A percentile compares a stretch with the other conserved stretches of the same genome.
phyloP scores from a whole-genome alignment of 768 basidiomycete genomes.

The Phylloporus arenicola region DNA sequence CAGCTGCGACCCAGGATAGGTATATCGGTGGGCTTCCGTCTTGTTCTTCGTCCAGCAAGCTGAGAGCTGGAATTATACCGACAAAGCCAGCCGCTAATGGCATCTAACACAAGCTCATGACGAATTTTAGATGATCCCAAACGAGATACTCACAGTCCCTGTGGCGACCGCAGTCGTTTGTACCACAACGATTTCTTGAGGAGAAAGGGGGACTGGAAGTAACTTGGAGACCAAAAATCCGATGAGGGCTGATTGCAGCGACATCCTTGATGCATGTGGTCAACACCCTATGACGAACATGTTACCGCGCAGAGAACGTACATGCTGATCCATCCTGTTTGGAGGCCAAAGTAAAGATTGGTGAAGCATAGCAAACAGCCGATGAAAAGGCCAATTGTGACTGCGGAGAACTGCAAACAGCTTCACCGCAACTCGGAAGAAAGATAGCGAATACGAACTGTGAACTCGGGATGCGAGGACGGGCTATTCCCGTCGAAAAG shows the following conservation, averaged over 20 bases:
- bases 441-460: constrained; percentile 14
- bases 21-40: constrained; percentile 76
- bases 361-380: constrained; percentile 89
- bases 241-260: constrained; percentile 88
- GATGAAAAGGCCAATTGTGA: constrained; percentile 72
- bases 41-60: constrained; percentile 61
- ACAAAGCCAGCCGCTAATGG: constrained; percentile 85
- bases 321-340: constrained; percentile 91
- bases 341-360: constrained; percentile 82
- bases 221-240: constrained; percentile 82
- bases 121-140: not conserved
- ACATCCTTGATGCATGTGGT: constrained; percentile 65
- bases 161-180: constrained; percentile 97
- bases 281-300: not conserved
- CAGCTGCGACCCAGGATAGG: constrained; percentile 65
- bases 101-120: constrained; percentile 41
- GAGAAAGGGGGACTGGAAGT: constrained; percentile 67
- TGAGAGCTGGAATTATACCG: constrained; percentile 87
- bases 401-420: constrained; percentile 43
- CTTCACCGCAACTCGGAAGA: not conserved
- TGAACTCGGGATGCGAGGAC: constrained; percentile 24
- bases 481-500: not conserved
- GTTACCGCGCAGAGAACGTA: constrained; percentile 28
- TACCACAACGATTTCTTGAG: constrained; percentile 89
- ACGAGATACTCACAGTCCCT: constrained; percentile 44